These are phyloP conservation scores for Macrolepiota albuminosa DNA, from an alignment of 768 basidiomycete species.

Conservation along the genomic window DNA sequence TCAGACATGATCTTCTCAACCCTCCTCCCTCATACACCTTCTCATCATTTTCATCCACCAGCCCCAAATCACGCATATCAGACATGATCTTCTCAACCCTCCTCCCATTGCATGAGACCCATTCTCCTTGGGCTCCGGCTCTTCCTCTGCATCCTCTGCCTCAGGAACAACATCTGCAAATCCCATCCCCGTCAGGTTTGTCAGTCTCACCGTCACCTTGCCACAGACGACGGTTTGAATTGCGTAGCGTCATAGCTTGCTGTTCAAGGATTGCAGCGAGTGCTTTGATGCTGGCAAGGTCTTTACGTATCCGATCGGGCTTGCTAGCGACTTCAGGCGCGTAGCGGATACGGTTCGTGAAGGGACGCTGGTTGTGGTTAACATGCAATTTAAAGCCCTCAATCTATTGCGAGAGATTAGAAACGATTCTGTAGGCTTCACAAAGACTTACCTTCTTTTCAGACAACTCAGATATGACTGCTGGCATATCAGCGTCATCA, in stretches of 20 bases:
- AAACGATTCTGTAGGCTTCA: not conserved
- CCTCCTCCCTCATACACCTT: constrained; percentile 69
- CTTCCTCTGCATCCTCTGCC: constrained; percentile 41
- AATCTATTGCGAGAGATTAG: constrained; percentile 49
- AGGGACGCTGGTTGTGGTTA: constrained; percentile 73
- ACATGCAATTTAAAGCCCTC: constrained; percentile 94
- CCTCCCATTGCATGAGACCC: constrained; percentile 81
- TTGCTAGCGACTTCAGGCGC: constrained; percentile 80
- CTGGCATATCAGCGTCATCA: constrained; percentile 79
- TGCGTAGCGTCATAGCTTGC: constrained; percentile 55
- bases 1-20: constrained; percentile 74
- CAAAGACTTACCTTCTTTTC: constrained; percentile 70
- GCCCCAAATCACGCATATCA: constrained; percentile 62
- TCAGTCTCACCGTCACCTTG: constrained; percentile 24
- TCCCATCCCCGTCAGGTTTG: constrained; percentile 13
- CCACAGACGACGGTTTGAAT: constrained; percentile 26
- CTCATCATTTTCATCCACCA: constrained; percentile 56
- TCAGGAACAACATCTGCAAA: constrained; percentile 25
- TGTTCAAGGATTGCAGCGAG: constrained; percentile 75
- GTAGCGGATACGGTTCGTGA: constrained; percentile 67
- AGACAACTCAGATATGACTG: constrained; percentile 66
- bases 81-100: constrained; percentile 73
- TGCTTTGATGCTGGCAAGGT: constrained; percentile 68
- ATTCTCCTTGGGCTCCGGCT: constrained; percentile 54
- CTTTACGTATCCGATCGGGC: constrained; percentile 76